Evolutionary conservation across 2,329 filamentous ascomycete species (phyloP).

Genomic region (Arthrobotrys musiformis): DNA sequence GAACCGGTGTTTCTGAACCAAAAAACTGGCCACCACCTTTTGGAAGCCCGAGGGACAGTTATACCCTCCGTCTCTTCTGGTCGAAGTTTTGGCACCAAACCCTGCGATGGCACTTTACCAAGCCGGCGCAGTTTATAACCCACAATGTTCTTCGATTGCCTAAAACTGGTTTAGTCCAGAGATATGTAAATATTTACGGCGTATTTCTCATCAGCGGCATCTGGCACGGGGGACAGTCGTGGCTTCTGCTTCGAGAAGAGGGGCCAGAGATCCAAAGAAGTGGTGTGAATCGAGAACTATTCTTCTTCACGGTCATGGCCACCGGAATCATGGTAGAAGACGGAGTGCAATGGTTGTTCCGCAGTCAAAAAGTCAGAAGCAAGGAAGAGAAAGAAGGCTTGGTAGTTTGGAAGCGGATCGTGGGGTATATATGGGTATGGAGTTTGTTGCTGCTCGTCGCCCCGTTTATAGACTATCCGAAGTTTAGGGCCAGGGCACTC

Average conservation of each 20-base stretch:
- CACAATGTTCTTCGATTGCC: conserved; percentile 26
- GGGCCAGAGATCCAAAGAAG: neutral
- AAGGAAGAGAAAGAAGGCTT: conserved; percentile 34
- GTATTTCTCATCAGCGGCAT: conserved; percentile 38
- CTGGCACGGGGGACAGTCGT: conserved; percentile 32
- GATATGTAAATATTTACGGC: conserved; percentile 34
- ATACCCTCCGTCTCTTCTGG: conserved; percentile 47
- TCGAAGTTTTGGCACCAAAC: conserved; percentile 55
- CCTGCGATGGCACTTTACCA: conserved; percentile 43
- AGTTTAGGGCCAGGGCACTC: conserved; percentile 15
- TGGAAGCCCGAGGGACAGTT: conserved; percentile 32
- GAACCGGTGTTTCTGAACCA: conserved; percentile 38
- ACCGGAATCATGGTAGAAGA: conserved; percentile 42
- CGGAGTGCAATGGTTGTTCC: conserved; percentile 44
- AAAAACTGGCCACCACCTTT: conserved; percentile 49
- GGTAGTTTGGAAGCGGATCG: conserved; percentile 39
- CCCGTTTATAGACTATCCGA: conserved; percentile 41
- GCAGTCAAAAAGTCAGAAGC: conserved; percentile 28
- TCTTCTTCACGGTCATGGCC: conserved; percentile 26
- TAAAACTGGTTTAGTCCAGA: conserved; percentile 33
- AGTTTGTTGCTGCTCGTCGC: conserved; percentile 16
- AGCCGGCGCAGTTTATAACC: conserved; percentile 44
- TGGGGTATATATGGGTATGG: conserved; percentile 49
- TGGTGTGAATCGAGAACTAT: conserved; percentile 2
- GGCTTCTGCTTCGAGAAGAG: neutral